Evolutionary conservation across 2,329 filamentous ascomycete genomes (phyloP).

Genomic region (Penicillium decumbens): DNA sequence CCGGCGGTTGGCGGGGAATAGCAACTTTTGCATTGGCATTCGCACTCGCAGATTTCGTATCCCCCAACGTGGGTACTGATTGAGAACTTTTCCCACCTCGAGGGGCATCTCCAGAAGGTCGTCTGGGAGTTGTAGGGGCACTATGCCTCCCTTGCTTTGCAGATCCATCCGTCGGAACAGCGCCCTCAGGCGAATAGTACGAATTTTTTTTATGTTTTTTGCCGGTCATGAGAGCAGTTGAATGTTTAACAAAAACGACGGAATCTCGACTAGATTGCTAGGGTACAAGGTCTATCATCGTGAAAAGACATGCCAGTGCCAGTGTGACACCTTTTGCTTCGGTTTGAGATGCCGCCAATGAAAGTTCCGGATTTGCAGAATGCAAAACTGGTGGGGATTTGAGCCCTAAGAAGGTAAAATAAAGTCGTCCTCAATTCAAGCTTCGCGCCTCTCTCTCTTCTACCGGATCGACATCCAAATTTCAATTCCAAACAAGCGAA

Average conservation of each 20-base stretch:
- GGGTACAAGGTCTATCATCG: slow-evolving; percentile 1
- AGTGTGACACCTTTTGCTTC: slow-evolving; percentile 15
- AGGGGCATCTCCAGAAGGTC: slow-evolving; percentile 1
- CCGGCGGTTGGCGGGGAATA: slow-evolving; percentile 30
- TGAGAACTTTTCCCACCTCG: slow-evolving; percentile 4
- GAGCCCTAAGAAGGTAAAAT: slow-evolving; percentile 7
- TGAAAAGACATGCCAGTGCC: slow-evolving; percentile 1
- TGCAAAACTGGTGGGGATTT: slow-evolving; percentile 13
- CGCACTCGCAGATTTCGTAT: not conserved
- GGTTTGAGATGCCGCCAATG: slow-evolving; percentile 19
- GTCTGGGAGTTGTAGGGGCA: slow-evolving; percentile 14
- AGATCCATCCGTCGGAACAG: slow-evolving; percentile 6
- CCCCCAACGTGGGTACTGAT: slow-evolving; percentile 7
- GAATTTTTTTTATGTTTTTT: slow-evolving; percentile 6
- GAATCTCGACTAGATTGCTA: not conserved
- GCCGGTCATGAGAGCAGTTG: slow-evolving; percentile 15
- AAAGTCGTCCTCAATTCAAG: not conserved
- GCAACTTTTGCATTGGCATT: slow-evolving; percentile 22
- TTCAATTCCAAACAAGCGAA: not conserved
- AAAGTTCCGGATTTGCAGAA: slow-evolving; percentile 10
- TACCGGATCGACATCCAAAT: not conserved
- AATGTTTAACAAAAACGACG: not conserved
- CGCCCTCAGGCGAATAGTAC: slow-evolving; percentile 6
- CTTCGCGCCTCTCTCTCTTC: not conserved
- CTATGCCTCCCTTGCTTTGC: slow-evolving; percentile 11